These are phyloP conservation scores for Linanthus parryae DNA, from an alignment of 148 eudicot species.

Conservation along the genomic window DNA sequence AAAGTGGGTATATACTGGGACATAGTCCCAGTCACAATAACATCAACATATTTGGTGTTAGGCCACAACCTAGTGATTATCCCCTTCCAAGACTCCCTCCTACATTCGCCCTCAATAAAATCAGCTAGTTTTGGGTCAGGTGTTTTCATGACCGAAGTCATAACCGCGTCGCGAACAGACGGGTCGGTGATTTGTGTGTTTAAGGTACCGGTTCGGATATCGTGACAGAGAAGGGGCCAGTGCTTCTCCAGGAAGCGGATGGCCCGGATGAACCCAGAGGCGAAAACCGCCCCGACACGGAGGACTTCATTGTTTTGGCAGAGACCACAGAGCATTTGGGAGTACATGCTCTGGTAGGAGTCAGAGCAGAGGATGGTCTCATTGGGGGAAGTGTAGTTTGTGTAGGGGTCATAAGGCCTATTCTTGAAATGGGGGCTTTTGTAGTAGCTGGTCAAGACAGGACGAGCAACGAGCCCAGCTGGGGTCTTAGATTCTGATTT, in stretches of 20 bases:
- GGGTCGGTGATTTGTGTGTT: conserved; percentile 50
- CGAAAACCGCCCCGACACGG: conserved; percentile 79
- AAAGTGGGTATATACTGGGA: conserved; percentile 76
- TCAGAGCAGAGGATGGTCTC: conserved; percentile 69
- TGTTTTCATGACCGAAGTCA: too few relatives aligned
- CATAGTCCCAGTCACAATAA: conserved; percentile 83
- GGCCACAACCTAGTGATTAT: conserved; percentile 72
- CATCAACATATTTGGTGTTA: conserved; percentile 74
- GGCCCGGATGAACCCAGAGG: conserved; percentile 89
- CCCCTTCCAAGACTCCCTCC: conserved; percentile 53
- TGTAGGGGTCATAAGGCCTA: conserved; percentile 61
- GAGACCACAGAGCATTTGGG: conserved; percentile 74
- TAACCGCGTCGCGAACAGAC: conserved; percentile 37
- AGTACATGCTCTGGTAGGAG: conserved; percentile 77
- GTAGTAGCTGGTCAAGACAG: conserved; percentile 73
- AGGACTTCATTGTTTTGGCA: conserved; percentile 52
- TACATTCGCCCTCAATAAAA: conserved; percentile 49
- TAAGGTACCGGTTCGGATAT: conserved; percentile 46
- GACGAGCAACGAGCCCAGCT: conserved; percentile 62
- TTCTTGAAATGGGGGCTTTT: conserved; percentile 53
- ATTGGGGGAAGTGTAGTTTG: conserved; percentile 77
- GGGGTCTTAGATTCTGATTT: conserved; percentile 79
- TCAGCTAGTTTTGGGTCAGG: conserved; percentile 63
- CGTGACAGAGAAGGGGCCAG: conserved; percentile 39
- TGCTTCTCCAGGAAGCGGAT: conserved; percentile 60